A percentile compares a stretch with the other conserved stretches of the same genome.
These are phyloP conservation scores for Novakomyces olei DNA, from an alignment of 805 yeast genomes.

Conservation along the genomic window DNA sequence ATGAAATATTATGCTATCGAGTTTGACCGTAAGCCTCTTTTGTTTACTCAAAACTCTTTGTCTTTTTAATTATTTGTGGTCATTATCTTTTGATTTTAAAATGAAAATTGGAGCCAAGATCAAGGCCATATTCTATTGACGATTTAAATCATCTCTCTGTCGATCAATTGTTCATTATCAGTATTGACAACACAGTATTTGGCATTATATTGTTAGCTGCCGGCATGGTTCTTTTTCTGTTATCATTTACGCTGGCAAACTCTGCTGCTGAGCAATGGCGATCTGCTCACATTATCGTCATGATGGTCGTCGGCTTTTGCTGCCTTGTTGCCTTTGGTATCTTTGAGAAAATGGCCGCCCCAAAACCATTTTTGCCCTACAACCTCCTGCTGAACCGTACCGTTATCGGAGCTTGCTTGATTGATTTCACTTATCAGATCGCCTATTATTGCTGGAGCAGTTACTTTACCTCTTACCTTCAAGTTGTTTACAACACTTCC, in stretches of 20 bases:
- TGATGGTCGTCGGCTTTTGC: slow-evolving; percentile 28
- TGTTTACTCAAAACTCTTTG: too few species aligned
- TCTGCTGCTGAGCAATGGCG: slow-evolving; percentile 14
- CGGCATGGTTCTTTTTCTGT: slow-evolving; percentile 17
- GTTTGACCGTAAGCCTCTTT: slow-evolving; percentile 15
- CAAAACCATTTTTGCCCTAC: slow-evolving; percentile 33
- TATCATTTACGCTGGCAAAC: slow-evolving; percentile 19
- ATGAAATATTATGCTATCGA: slow-evolving; percentile 14
- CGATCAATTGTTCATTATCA: too few species aligned
- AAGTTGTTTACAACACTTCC: slow-evolving; percentile 35
- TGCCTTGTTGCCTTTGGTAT: slow-evolving; percentile 24
- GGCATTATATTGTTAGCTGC: slow-evolving; percentile 18
- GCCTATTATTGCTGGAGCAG: slow-evolving; percentile 16
- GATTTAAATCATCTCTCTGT: too few species aligned
- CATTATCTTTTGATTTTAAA: too few species aligned
- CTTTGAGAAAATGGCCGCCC: slow-evolving; percentile 34
- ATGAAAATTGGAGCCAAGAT: too few species aligned
- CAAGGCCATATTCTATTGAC: too few species aligned
- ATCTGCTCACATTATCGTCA: slow-evolving; percentile 16
- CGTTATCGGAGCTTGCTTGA: slow-evolving; percentile 33
- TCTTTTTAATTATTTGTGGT: too few species aligned
- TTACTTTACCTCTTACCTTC: slow-evolving; percentile 30
- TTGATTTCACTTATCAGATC: slow-evolving; percentile 28
- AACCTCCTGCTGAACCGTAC: slow-evolving; percentile 36
- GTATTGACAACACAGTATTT: too few species aligned